These are phyloP conservation scores for Blastobotrys ciferrii DNA, from an alignment of 1,139 yeast genomes.

Conservation along the genomic window DNA sequence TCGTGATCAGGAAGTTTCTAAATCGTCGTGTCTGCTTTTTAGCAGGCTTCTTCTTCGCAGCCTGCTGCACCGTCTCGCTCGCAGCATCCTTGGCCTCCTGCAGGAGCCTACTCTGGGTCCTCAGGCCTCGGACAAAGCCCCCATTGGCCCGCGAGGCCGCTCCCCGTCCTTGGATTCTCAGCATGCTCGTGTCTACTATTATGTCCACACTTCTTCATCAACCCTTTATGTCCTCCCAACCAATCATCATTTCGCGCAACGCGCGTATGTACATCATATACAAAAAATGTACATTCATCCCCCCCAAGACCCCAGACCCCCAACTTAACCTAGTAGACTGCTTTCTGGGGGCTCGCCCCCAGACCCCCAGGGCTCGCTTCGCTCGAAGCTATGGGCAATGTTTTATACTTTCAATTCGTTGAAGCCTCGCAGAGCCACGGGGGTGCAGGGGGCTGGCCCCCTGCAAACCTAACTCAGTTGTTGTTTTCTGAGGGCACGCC, in stretches of 20 bases:
- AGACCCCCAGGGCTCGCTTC: no score
- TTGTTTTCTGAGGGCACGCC: no score
- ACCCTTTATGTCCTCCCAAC: background rate
- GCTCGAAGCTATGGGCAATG: no score
- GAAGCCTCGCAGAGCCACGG: no score
- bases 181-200: background rate
- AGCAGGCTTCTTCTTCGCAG: constrained; percentile 1
- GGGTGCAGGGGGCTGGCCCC: no score
- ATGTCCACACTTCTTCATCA: background rate
- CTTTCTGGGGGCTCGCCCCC: no score
- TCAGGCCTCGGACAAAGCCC: constrained; percentile 6
- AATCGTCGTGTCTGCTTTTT: constrained; percentile 31
- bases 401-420: no score
- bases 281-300: no score
- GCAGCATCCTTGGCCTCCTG: background rate
- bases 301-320: no score
- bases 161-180: constrained; percentile 6
- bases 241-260: background rate
- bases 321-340: no score
- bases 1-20: constrained; percentile 33
- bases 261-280: no score
- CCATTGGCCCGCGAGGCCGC: background rate
- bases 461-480: no score
- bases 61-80: background rate
- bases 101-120: constrained; percentile 2